These are phyloP conservation scores for Microsporum canis DNA, from an alignment of 2,329 filamentous ascomycete species.

Conservation along the genomic window DNA sequence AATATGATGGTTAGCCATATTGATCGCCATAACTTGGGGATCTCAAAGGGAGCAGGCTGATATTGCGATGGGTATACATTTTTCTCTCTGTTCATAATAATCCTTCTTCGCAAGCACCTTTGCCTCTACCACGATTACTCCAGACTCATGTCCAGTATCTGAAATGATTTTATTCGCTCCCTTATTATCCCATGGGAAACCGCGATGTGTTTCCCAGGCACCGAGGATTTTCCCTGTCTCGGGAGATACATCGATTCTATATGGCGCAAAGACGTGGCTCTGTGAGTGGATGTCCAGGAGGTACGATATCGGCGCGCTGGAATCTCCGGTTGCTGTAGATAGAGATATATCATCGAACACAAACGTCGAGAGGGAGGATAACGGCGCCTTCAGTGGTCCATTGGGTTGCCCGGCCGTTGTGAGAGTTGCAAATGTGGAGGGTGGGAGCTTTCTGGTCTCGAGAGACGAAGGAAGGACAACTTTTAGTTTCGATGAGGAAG, in stretches of 20 bases:
- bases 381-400: slow-evolving; percentile 48
- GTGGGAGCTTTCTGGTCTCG: slow-evolving; percentile 32
- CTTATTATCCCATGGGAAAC: slow-evolving; percentile 81
- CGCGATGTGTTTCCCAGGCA: slow-evolving; percentile 75
- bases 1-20: neutral
- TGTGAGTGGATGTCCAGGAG: slow-evolving; percentile 68
- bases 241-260: slow-evolving; percentile 57
- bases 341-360: slow-evolving; percentile 58
- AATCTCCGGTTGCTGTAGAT: slow-evolving; percentile 18
- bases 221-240: slow-evolving; percentile 40
- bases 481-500: slow-evolving; percentile 19
- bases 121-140: slow-evolving; percentile 47
- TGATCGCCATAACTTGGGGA: neutral
- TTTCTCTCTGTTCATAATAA: slow-evolving; percentile 64
- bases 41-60: too few species aligned
- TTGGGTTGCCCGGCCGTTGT: slow-evolving; percentile 32
- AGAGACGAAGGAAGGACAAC: slow-evolving; percentile 34
- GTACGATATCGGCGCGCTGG: slow-evolving; percentile 45
- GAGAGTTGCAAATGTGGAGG: slow-evolving; percentile 44
- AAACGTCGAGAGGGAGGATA: slow-evolving; percentile 60
- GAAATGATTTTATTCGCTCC: slow-evolving; percentile 44
- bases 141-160: slow-evolving; percentile 22
- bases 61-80: slow-evolving; percentile 47
- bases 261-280: slow-evolving; percentile 63
- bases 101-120: slow-evolving; percentile 53